phyloP scores from a whole-genome alignment of 2,329 filamentous ascomycete species.

The Thermoascus crustaceus region DNA sequence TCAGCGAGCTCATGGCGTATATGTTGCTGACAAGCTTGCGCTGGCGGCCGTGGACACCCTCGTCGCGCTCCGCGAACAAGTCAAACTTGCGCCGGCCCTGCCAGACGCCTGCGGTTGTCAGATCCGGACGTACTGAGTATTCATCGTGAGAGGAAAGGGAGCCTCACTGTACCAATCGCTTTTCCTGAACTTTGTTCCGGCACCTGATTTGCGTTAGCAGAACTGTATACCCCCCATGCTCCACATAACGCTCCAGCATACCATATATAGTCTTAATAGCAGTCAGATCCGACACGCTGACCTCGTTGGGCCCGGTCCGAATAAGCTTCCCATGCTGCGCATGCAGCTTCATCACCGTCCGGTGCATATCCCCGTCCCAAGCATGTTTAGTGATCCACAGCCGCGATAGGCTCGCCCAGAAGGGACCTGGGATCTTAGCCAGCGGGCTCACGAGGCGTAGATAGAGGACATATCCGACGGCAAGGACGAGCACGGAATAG shows the following conservation, averaged over 20 bases:
- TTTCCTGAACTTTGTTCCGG: conserved; percentile 36
- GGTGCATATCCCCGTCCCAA: conserved; percentile 5
- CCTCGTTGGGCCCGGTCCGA: conserved; percentile 7
- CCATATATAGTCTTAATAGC: conserved; percentile 11
- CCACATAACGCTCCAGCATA: conserved; percentile 4
- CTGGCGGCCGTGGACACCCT: conserved; percentile 27
- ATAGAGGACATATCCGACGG: conserved; percentile 11
- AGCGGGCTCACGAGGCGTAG: conserved; percentile 15
- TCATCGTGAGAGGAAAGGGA: neutral
- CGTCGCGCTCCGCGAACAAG: conserved; percentile 32
- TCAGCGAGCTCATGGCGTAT: conserved; percentile 31
- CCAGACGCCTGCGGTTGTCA: conserved; percentile 14
- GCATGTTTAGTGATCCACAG: conserved; percentile 11
- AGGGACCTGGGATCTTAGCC: conserved; percentile 20
- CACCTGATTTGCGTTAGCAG: conserved; percentile 11
- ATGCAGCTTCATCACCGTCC: conserved; percentile 8
- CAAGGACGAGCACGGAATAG: no score
- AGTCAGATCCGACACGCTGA: conserved; percentile 7
- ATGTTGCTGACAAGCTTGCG: conserved; percentile 25
- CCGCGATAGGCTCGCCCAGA: conserved; percentile 16
- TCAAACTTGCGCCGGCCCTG: conserved; percentile 33
- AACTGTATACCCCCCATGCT: no score
- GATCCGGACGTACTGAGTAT: neutral
- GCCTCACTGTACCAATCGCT: conserved; percentile 28
- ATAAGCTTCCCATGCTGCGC: conserved; percentile 9